Conservation (phyloP, 352 stramenopile species). For the Bremia lactucae region DNA sequence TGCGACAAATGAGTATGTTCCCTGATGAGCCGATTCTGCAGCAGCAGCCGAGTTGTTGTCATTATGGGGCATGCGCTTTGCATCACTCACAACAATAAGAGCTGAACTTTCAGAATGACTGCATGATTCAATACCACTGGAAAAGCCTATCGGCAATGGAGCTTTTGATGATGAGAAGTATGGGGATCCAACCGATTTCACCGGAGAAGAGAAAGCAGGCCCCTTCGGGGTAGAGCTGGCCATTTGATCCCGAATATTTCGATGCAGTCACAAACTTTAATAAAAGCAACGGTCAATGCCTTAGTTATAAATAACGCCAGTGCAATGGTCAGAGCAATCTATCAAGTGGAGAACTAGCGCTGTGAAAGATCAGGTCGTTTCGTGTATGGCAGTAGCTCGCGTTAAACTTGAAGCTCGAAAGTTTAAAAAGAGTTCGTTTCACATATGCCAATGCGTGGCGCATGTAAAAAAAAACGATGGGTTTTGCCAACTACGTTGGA, state of each 20-base stretch:
- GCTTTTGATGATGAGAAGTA: conserved; percentile 4
- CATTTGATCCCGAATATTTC: conserved; percentile 11
- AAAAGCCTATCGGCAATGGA: conserved; percentile 7
- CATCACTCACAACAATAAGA: conserved; percentile 7
- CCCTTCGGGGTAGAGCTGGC: conserved; percentile 13
- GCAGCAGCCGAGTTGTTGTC: conserved; percentile 1
- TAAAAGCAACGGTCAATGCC: conserved; percentile 15
- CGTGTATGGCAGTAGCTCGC: conserved; percentile 1
- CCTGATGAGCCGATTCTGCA: conserved; percentile 23
- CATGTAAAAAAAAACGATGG: no score
- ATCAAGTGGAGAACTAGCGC: no score
- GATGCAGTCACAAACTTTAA: conserved; percentile 10
- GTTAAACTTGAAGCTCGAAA: no score
- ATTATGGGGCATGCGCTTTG: conserved; percentile 6
- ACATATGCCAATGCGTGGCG: no score
- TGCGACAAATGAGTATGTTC: conserved; percentile 72
- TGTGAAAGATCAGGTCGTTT: conserved; percentile 8
- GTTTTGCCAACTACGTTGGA: no score
- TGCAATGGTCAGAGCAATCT: not conserved
- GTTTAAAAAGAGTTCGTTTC: no score
- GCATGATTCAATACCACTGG: conserved; percentile 1
- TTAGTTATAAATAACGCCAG: conserved; percentile 1
- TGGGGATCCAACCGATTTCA: conserved; percentile 16
- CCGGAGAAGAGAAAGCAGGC: conserved; percentile 13
- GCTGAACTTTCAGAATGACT: conserved; percentile 8